Percentiles rank a stretch among this genome's conserved stretches.
phyloP scores from a whole-genome alignment of 768 basidiomycete species.

The Calocybe cyanea region DNA sequence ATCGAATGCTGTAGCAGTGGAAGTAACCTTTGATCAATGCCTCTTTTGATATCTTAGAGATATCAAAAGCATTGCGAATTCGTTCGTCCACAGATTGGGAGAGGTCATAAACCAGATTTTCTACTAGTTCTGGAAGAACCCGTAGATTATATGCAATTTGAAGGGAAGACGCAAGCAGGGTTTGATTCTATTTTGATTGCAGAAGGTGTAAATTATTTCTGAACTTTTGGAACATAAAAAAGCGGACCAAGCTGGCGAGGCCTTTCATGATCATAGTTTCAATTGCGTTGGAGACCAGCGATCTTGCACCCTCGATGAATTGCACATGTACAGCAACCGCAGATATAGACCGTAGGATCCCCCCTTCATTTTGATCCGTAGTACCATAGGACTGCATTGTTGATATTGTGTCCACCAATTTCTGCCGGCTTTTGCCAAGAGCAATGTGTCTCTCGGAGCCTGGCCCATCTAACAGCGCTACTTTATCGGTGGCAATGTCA shows the following conservation, averaged over 20 bases:
- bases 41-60: slow-evolving; percentile 83
- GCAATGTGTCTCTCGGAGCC: slow-evolving; percentile 1
- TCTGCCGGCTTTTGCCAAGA: slow-evolving; percentile 2
- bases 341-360: slow-evolving; percentile 71
- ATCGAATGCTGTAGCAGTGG: background rate
- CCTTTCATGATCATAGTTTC: slow-evolving; percentile 85
- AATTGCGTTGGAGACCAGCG: slow-evolving; percentile 80
- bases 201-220: slow-evolving; percentile 4
- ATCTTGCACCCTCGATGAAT: slow-evolving; percentile 67
- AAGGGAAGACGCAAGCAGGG: slow-evolving; percentile 85
- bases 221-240: background rate
- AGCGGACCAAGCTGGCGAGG: slow-evolving; percentile 67
- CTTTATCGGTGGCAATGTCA: slow-evolving; percentile 26
- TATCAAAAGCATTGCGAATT: slow-evolving; percentile 81
- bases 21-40: slow-evolving; percentile 69
- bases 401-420: slow-evolving; percentile 9
- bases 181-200: slow-evolving; percentile 66
- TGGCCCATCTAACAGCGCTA: slow-evolving; percentile 47
- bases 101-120: slow-evolving; percentile 72
- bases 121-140: slow-evolving; percentile 78
- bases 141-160: slow-evolving; percentile 95
- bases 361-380: slow-evolving; percentile 20
- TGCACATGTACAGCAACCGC: slow-evolving; percentile 68
- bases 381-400: slow-evolving; percentile 11
- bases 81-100: slow-evolving; percentile 80